Base-by-base conservation (phyloP, 176 grass and related monocot species). In the Rhynchospora pubera region DNA sequence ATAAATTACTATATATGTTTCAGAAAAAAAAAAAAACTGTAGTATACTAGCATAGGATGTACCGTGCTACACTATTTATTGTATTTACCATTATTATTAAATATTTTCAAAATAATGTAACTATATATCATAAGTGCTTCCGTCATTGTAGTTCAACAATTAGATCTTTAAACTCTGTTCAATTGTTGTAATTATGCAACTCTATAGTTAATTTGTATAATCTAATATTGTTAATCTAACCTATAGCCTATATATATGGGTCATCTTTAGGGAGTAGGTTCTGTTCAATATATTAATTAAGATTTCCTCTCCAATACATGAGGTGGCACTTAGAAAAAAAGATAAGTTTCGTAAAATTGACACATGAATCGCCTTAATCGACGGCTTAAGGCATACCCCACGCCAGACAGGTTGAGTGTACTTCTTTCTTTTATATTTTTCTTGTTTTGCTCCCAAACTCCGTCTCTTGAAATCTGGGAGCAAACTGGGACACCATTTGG, bases 241-340 rank as follows among this genome's bases (percentile, higher is more conserved):
- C 64, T 67, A 67, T 39, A 67, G 30, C 64, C 30, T 66, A 67
- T 42, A 67, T 66, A 67, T 42, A 67, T 68, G 14, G 65, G 65
- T 68, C 65, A 67, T 39, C 39, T 68, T 0, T 43, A 68, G 32
- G 42, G 14, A 39, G 34, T 28, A 39, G 34, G 34, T 2, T 42
- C 65, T 43, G 65, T 68, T 68, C 15, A 42, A 66, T 63, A 63
- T 28, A 8, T 50, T 46, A 23, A 7, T 46, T n/a, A n/a, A n/a
- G n/a, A 9, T 22, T 22, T 22, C 67, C 15, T 71, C 43, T 66
- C 8, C 43, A 48, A 51, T 73, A 13, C 44, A 73, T 50, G 69
- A 50, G 16, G 9, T 73, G 69, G 69, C 44, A 51, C 19, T 19
- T 73, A 14, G 14, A 24, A 72, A 72, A 72, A 72, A 72, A 12